Evolutionary conservation across 257 asterid species (phyloP), one percentile per base, ranked within the genome.

Genomic region (Coffea eugenioides): DNA sequence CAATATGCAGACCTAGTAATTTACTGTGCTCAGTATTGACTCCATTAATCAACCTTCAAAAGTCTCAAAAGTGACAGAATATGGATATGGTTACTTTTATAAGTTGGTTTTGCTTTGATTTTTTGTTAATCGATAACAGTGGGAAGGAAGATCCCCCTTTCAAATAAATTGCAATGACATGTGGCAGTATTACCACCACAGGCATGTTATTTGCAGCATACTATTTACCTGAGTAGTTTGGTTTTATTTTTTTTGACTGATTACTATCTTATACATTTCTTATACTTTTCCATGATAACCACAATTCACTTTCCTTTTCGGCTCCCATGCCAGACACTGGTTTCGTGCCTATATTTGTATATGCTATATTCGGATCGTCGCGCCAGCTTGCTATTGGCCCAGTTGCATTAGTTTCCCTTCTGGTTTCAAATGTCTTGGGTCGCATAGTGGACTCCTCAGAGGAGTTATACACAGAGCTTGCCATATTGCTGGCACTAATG

Each of bases 371-470:
- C 74, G 99, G 99, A 65, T 96, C 99, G 52, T 96, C 99, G 77
- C 97, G 99, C 75, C 99, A 96, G 92, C 97, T 96, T 83, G 99
- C 99, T 36, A 96, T 96, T 49, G 99, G 99, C 68, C 99, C 99
- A 13, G 99, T 96, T 78, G 99, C 99, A 72, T 82, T 96, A 89
- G 93, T 97, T 11, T 96, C 99, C 76, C 96, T 96, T 84, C 90
- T 96, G 79, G 98, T 92, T 70, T 96, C 99, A 68, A 96, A 96
- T 85, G 95, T 94, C 69, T 83, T 96, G 92, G 87, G 97, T 78
- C 83, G 85, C 86, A 92, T 94, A 78, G 97, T 90, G 66, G 94
- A 90, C 84, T 86, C 98, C 74, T 94, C 97, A 0, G 98, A 94
- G 16, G 84, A 81, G 83, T 90, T 96, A 85, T 96, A 96, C 83